Conservation (phyloP, 352 stramenopile genomes). For the Elongisporangium prolatum region DNA sequence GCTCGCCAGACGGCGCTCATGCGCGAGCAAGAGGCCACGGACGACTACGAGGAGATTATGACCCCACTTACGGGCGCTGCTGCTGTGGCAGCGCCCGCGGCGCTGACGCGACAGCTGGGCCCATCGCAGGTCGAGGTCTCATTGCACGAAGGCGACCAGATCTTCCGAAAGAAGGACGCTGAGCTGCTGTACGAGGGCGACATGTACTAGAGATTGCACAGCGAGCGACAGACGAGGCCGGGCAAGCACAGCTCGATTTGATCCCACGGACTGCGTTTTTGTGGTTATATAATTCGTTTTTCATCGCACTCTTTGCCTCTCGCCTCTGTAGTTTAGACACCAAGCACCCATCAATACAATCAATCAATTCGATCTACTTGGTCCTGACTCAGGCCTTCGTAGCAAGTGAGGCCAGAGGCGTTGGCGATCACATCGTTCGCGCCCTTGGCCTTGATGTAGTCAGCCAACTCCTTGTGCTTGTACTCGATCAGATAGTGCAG, state of each 20-base stretch:
- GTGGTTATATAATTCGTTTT: background rate
- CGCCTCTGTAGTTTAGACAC: background rate
- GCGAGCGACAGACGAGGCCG: background rate
- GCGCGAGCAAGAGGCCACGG: constrained; percentile 83
- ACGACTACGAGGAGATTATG: constrained; percentile 91
- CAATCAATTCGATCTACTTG: constrained; percentile 43
- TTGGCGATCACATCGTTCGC: constrained; percentile 92
- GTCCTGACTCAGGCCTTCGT: constrained; percentile 86
- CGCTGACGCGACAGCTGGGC: constrained; percentile 61
- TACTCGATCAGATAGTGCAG: constrained; percentile 96
- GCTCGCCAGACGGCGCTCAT: constrained; percentile 80
- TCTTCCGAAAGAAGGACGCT: constrained; percentile 81
- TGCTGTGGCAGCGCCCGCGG: constrained; percentile 55
- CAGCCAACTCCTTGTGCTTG: constrained; percentile 85
- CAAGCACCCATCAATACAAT: too few relatives aligned
- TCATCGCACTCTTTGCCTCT: background rate
- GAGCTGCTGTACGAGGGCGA: constrained; percentile 87
- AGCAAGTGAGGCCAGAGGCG: constrained; percentile 89
- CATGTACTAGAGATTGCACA: constrained; percentile 64
- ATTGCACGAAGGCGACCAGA: constrained; percentile 84
- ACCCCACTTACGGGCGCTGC: constrained; percentile 72
- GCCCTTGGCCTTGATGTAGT: constrained; percentile 94
- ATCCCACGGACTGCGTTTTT: background rate
- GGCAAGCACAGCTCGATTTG: background rate
- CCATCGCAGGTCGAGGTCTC: constrained; percentile 71